A percentile compares a stretch with the other conserved stretches of the same genome.
Evolutionary conservation across 495 filamentous ascomycete genomes (phyloP).

Genomic region (Emericellopsis terricola): DNA sequence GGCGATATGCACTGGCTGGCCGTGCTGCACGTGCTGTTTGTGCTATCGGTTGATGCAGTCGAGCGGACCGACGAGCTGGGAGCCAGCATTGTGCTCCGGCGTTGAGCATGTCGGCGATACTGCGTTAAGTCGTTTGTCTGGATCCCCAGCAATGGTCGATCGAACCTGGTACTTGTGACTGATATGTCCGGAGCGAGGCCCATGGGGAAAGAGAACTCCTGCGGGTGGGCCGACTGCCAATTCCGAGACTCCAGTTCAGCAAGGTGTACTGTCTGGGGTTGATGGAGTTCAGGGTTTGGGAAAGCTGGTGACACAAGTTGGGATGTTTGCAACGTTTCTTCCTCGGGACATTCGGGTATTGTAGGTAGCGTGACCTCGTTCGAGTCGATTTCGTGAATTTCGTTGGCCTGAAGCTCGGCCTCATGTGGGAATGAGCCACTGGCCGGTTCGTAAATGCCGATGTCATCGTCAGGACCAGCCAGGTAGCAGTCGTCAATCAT

Average conservation of each 20-base stretch:
- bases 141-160: constrained; percentile 11
- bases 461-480: constrained; percentile 2
- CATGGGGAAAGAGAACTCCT: no score
- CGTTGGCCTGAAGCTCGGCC: constrained; percentile 20
- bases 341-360: constrained; percentile 2
- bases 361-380: constrained; percentile 10
- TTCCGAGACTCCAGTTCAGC: no score
- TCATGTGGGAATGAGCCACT: not conserved
- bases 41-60: constrained; percentile 16
- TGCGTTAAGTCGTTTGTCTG: constrained; percentile 11
- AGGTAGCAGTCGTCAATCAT: not conserved
- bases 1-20: constrained; percentile 18
- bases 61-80: constrained; percentile 22
- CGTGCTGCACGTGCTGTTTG: constrained; percentile 10
- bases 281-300: no score
- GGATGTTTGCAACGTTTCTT: no score
- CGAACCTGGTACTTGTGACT: no score
- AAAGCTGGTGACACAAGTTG: no score
- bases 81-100: constrained; percentile 14
- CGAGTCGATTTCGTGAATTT: constrained; percentile 29
- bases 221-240: no score
- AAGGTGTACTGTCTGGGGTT: no score
- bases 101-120: constrained; percentile 3
- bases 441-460: constrained; percentile 27
- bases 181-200: no score